Percentiles rank a stretch among this genome's conserved stretches.
These are phyloP conservation scores for Senna siamea DNA, from an alignment of 306 rosid species.

Conservation along the genomic window DNA sequence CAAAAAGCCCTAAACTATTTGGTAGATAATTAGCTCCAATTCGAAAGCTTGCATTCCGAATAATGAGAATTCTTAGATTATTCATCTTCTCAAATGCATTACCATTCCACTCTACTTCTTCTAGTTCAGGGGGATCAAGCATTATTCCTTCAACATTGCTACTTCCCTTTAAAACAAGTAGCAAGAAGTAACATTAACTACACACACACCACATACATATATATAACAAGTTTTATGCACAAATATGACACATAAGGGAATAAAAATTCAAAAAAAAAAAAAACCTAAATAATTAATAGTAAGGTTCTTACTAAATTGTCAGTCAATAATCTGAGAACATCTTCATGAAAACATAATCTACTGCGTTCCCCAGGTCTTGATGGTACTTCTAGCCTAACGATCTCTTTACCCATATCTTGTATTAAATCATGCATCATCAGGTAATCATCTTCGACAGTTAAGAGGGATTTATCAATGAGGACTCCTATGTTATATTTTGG, in stretches of 20 bases:
- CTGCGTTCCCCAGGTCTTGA: background rate
- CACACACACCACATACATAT: too few relatives aligned
- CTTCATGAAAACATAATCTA: constrained; percentile 31
- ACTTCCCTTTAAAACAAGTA: background rate
- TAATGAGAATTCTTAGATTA: background rate
- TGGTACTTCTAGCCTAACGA: constrained; percentile 18
- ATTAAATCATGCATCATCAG: constrained; percentile 33
- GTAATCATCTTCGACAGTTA: constrained; percentile 10
- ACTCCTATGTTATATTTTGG: background rate
- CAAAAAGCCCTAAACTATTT: background rate
- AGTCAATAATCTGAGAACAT: constrained; percentile 7
- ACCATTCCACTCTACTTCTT: background rate
- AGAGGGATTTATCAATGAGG: constrained; percentile 14
- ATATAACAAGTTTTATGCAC: background rate
- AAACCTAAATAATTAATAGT: too few relatives aligned
- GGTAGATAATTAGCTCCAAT: background rate
- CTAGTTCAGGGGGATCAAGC: too few relatives aligned
- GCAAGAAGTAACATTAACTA: too few relatives aligned
- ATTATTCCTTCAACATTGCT: background rate
- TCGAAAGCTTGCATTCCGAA: background rate
- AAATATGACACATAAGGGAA: background rate
- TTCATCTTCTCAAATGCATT: background rate
- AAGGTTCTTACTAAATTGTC: constrained; percentile 15
- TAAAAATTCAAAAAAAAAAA: too few relatives aligned
- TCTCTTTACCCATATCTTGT: constrained; percentile 33